Conservation (phyloP, 345 rosid species). For the Arabis hirsuta region DNA sequence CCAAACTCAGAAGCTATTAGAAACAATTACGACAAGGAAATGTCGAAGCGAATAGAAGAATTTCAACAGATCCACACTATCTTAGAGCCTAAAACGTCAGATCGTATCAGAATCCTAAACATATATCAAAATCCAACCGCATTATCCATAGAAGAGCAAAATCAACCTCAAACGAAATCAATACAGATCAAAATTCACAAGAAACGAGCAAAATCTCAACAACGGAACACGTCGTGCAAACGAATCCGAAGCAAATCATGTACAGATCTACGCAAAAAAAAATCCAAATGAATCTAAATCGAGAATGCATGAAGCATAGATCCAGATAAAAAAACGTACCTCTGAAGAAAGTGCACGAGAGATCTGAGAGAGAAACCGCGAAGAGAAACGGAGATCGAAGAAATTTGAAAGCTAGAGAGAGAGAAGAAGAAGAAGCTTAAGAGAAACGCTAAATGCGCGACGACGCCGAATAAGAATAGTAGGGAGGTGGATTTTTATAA, state of each 20-base stretch:
- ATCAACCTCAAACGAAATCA: slow-evolving; percentile 5
- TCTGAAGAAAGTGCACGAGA: slow-evolving; percentile 16
- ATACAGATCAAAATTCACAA: not conserved
- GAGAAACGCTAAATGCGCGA: slow-evolving; percentile 35
- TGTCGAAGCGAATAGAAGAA: not conserved
- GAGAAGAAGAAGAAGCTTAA: slow-evolving; percentile 34
- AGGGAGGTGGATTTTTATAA: slow-evolving; percentile 5
- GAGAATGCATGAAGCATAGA: slow-evolving; percentile 24
- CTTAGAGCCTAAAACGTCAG: not conserved
- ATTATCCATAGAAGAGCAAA: slow-evolving; percentile 12
- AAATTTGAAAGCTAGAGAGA: slow-evolving; percentile 28
- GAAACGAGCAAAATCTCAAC: not conserved
- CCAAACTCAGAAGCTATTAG: slow-evolving; percentile 2
- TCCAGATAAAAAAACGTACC: slow-evolving; percentile 35
- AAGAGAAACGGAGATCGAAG: slow-evolving; percentile 18
- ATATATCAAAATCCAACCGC: not conserved
- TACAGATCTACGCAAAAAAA: slow-evolving; percentile 11
- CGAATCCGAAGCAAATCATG: slow-evolving; percentile 12
- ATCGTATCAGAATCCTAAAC: slow-evolving; percentile 1
- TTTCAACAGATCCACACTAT: slow-evolving; percentile 21
- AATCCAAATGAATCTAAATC: not conserved
- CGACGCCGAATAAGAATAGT: not conserved
- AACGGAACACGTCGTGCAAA: not conserved
- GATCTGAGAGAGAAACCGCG: slow-evolving; percentile 28
- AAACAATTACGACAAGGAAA: not conserved